Evolutionary conservation across 2,329 filamentous ascomycete genomes (phyloP), one percentile per base, ranked within the genome.

Genomic region (Westerdykella aurantiaca): DNA sequence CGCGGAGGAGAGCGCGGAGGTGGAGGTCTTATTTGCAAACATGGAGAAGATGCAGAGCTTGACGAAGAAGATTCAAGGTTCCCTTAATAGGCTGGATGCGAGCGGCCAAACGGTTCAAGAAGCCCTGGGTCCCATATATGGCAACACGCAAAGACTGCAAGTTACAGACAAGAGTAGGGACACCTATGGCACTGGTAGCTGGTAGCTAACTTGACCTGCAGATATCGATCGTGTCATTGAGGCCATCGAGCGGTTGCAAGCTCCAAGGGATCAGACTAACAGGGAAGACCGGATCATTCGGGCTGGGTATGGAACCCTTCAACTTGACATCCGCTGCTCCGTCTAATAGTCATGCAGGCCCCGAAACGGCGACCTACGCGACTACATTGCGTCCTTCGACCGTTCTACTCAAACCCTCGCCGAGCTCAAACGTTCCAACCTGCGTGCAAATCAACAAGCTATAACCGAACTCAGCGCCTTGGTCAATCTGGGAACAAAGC

Each of bases 61-160:
- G 64, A 95, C 89, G 25, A 95, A 93, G 73, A 95, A 95, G 74
- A 96, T 98, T 44, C 86, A 95, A 68, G 85, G 86, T 22, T 95
- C 88, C 41, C 77, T 96, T 54, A 80, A 82, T 31, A 80, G 90
- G 44, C 76, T 98, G 29, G 89, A 97, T 58, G 81, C 84, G 31
- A 94, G 88, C 42, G 93, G 91, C 14, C 88, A 89, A 69, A 90
- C 86, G 47, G 89, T 97, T 16, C 85, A 88, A 59, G 88, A 95
- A 61, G 90, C 94, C 10, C 89, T 94, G 44, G 88, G 88, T 0
- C 93, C 93, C 7, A 84, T 98, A 34, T 94, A 90, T 63, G 87
- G 86, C 57, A 94, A 96, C 67, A 97, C 93, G 0, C 86, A 88
- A 67, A 85, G 83, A 50, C 76, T 97, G 17, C 93, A 97, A 68